Base-by-base conservation (phyloP, 2,329 filamentous ascomycete genomes). In the Xylariaceae sp. region DNA sequence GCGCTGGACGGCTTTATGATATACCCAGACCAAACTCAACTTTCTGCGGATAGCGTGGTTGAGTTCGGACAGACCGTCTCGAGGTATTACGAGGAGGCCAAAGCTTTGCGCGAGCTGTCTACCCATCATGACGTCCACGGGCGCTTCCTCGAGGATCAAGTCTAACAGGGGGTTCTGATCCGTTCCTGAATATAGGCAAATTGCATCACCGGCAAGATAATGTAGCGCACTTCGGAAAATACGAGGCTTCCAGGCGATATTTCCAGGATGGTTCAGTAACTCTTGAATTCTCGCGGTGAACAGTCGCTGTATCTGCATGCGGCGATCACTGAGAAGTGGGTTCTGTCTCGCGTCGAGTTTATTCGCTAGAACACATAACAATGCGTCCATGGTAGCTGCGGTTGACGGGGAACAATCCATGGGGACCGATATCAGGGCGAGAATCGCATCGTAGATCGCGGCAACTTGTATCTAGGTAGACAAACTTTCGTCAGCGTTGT, bases 131-230 rank as follows among this genome's bases (percentile, higher is more conserved):
- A 56, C 43, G 12, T 63, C 54, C 4, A 27, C 32, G 0, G 64
- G 56, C 19, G 51, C 63, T 0, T 50, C 32, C 2, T 61, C 45
- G 37, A 62, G 60, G 12, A 67, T 44, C 11, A 53, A 29, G 8
- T 46, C 51, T 1, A 70, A 64, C 8, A 69, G 56, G 31, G 37
- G 5, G 26, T 68, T 65, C 12, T 59, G 48, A 12, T 32, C 44
- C 4, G 51, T 11, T 9, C 26, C 44, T 6, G 53, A 51, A 39
- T 58, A 54, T 41, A 67, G 67, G n/a, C 65, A 61, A n/a, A 60
- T 59, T 42, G 67, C 51, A 47, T 69, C 65, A 5, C 68, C 68
- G 9, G 67, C 67, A 31, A 70, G 58, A 53, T 65, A 69, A 31
- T 65, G 54, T 12, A 70, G 55, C n/a, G 65, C 40, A 32, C 64